Evolutionary conservation across 306 rosid genomes (phyloP).

Genomic region (Glycyrrhiza uralensis): DNA sequence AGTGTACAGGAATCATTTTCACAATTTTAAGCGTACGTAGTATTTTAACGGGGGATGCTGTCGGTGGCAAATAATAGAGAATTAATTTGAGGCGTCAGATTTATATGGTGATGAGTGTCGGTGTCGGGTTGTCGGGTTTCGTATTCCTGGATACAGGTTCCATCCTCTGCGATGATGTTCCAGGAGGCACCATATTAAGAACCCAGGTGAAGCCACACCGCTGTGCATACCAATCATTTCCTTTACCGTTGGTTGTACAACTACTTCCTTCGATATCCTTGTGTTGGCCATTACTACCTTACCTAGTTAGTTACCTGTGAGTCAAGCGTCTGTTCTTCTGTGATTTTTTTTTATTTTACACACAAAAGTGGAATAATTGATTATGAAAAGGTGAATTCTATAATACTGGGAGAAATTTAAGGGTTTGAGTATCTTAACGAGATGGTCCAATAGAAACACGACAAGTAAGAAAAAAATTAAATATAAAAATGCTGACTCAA

Average conservation of each 20-base stretch:
- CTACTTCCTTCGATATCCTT: too few species aligned
- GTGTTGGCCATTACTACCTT: too few species aligned
- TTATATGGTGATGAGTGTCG: constrained; percentile 21
- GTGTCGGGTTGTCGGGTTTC: constrained; percentile 57
- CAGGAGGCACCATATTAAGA: background rate
- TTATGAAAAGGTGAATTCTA: too few species aligned
- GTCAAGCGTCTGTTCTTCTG: background rate
- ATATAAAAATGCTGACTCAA: too few species aligned
- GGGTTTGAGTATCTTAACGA: too few species aligned
- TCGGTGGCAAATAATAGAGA: constrained; percentile 49
- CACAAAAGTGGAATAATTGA: background rate
- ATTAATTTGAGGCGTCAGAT: background rate
- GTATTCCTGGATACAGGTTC: constrained; percentile 41
- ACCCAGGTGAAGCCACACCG: constrained; percentile 26
- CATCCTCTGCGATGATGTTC: constrained; percentile 25
- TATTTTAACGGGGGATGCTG: constrained; percentile 13
- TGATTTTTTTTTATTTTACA: background rate
- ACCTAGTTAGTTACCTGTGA: background rate
- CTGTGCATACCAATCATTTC: background rate
- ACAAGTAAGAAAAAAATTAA: too few species aligned
- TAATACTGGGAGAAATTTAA: too few species aligned
- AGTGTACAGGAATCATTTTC: too few species aligned
- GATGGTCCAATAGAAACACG: too few species aligned
- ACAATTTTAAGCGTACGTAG: too few species aligned
- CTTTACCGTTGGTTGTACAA: background rate